Evolutionary conservation across 202 grass and related monocot genomes (phyloP).

Genomic region (Bolboschoenoplectus hybrid): DNA sequence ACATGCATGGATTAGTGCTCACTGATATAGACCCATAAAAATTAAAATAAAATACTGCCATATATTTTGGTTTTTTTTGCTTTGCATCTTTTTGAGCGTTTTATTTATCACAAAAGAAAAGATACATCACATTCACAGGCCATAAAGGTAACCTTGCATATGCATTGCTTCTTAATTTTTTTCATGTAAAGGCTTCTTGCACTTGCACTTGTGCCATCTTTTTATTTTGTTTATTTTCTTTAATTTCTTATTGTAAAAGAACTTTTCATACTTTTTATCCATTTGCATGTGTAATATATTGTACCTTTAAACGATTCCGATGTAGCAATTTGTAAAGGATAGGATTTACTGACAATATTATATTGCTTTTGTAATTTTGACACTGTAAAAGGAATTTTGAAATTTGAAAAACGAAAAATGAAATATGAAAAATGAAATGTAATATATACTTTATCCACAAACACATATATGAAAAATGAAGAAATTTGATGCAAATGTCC

Average conservation of each 20-base stretch:
- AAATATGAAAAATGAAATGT: neutral
- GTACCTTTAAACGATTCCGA: neutral
- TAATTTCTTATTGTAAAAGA: neutral
- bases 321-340: neutral
- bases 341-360: neutral
- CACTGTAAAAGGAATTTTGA: neutral
- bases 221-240: neutral
- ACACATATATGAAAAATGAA: neutral
- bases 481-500: neutral
- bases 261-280: neutral
- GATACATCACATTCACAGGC: slow-evolving; percentile 31
- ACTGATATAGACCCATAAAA: slow-evolving; percentile 26
- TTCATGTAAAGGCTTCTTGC: neutral
- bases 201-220: neutral
- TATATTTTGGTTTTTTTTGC: slow-evolving; percentile 21
- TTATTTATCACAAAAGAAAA: slow-evolving; percentile 19
- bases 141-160: slow-evolving; percentile 17
- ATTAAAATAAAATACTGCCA: slow-evolving; percentile 7
- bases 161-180: slow-evolving; percentile 2
- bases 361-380: neutral
- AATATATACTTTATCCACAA: neutral
- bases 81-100: slow-evolving; percentile 20
- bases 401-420: neutral
- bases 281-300: neutral
- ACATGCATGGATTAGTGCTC: slow-evolving; percentile 39